phyloP scores from a whole-genome alignment of 495 filamentous ascomycete species.

The Cladorrhinum samala region DNA sequence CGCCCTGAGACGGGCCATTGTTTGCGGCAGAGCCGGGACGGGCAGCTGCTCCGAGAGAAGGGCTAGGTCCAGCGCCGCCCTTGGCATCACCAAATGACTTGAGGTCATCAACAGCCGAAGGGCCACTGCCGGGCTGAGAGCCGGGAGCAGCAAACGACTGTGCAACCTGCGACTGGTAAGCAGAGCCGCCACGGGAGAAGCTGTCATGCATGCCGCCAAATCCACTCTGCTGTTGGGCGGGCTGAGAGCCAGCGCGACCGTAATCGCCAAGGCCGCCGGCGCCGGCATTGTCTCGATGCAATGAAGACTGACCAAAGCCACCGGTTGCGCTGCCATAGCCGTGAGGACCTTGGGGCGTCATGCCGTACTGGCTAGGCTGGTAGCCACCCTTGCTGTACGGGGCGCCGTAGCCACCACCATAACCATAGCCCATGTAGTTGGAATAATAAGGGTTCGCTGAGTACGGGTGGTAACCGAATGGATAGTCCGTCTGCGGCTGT shows the following conservation, averaged over 20 bases:
- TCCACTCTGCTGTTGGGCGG: conserved; percentile 61
- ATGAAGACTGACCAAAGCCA: conserved; percentile 64
- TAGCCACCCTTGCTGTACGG: conserved; percentile 80
- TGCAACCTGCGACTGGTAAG: conserved; percentile 55
- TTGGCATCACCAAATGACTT: conserved; percentile 72
- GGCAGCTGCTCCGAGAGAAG: conserved; percentile 70
- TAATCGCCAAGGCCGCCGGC: conserved; percentile 61
- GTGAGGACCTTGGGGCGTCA: conserved; percentile 64
- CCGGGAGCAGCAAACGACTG: conserved; percentile 63
- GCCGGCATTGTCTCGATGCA: conserved; percentile 60
- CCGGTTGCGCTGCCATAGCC: conserved; percentile 76
- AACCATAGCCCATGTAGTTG: conserved; percentile 70
- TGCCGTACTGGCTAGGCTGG: conserved; percentile 72
- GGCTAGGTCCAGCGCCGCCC: conserved; percentile 67
- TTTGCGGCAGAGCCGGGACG: conserved; percentile 84
- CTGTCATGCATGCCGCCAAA: conserved; percentile 73
- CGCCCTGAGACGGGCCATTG: conserved; percentile 56
- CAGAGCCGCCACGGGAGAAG: conserved; percentile 63
- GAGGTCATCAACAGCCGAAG: conserved; percentile 56
- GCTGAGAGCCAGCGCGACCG: conserved; percentile 69
- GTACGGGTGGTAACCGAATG: conserved; percentile 71
- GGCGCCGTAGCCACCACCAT: conserved; percentile 60
- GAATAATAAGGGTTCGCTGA: conserved; percentile 74
- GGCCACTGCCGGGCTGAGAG: conserved; percentile 42
- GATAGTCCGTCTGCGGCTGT: conserved; percentile 48